Percentiles rank a stretch among this genome's conserved stretches.
phyloP scores from a whole-genome alignment of 257 asterid genomes.

The Scutellaria barbata region DNA sequence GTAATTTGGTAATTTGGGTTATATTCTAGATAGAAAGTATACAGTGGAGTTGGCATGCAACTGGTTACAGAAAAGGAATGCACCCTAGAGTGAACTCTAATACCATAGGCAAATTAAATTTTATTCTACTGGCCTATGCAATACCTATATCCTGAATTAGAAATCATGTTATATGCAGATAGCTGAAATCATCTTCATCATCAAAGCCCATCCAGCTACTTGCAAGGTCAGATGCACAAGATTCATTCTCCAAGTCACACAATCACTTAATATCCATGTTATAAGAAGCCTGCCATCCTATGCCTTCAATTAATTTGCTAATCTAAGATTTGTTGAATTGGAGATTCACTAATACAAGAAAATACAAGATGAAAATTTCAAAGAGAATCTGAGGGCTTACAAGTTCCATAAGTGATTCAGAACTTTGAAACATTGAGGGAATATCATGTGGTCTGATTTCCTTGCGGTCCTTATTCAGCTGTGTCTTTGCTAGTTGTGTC shows the following conservation, averaged over 20 bases:
- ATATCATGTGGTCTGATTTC: slow-evolving; percentile 86
- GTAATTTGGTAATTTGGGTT: neutral
- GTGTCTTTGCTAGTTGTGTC: slow-evolving; percentile 86
- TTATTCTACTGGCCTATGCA: slow-evolving; percentile 12
- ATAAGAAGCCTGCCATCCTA: neutral
- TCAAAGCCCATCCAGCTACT: neutral
- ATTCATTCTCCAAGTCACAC: neutral
- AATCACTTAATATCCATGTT: slow-evolving; percentile 10
- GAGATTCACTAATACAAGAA: neutral
- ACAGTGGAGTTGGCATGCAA: neutral
- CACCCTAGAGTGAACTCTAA: slow-evolving; percentile 1
- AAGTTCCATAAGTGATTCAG: slow-evolving; percentile 78
- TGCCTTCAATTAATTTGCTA: neutral
- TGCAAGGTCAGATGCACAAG: neutral
- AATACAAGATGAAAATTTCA: slow-evolving; percentile 17
- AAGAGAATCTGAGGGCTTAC: slow-evolving; percentile 56
- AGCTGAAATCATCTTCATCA: slow-evolving; percentile 15
- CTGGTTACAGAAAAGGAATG: neutral
- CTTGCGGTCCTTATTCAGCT: slow-evolving; percentile 78
- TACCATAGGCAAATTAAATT: neutral
- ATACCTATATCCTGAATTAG: neutral
- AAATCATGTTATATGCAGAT: neutral
- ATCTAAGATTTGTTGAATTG: neutral
- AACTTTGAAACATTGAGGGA: slow-evolving; percentile 76
- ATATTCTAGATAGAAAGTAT: neutral